phyloP scores from a whole-genome alignment of 306 rosid genomes.

The Sesbania bispinosa region DNA sequence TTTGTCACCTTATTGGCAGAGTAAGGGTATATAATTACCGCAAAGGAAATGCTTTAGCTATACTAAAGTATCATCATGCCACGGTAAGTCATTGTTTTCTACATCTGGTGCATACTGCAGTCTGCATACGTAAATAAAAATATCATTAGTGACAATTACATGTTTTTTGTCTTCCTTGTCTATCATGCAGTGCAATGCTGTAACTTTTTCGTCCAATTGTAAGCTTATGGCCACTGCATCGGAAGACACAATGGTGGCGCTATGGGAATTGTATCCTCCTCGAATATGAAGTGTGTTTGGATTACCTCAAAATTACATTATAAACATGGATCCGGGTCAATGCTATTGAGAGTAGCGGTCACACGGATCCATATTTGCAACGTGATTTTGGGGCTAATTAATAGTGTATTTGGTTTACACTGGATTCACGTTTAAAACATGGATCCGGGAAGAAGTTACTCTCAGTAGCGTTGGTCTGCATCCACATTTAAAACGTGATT shows the following conservation, averaged over 20 bases:
- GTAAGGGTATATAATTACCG: slow-evolving; percentile 73
- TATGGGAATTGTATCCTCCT: slow-evolving; percentile 94
- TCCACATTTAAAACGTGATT: too few relatives aligned
- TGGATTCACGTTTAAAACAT: too few relatives aligned
- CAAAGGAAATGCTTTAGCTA: slow-evolving; percentile 81
- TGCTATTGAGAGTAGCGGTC: too few relatives aligned
- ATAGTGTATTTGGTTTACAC: too few relatives aligned
- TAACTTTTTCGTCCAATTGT: slow-evolving; percentile 62
- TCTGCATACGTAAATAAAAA: not conserved
- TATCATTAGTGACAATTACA: too few relatives aligned
- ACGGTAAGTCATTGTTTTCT: slow-evolving; percentile 47
- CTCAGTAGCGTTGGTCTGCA: too few relatives aligned
- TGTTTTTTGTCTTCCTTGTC: too few relatives aligned
- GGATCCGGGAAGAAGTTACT: too few relatives aligned
- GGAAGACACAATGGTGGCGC: slow-evolving; percentile 79
- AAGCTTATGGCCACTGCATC: slow-evolving; percentile 92
- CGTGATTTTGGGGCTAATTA: too few relatives aligned
- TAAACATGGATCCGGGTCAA: too few relatives aligned
- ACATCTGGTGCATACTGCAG: slow-evolving; percentile 15
- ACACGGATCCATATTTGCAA: too few relatives aligned
- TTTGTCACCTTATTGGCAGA: slow-evolving; percentile 46
- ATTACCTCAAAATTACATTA: too few relatives aligned
- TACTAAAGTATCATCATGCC: slow-evolving; percentile 84
- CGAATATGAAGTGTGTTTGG: slow-evolving; percentile 47
- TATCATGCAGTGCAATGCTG: slow-evolving; percentile 73